phyloP scores from a whole-genome alignment of 495 filamentous ascomycete species.

The Aspergillus conjunctus region DNA sequence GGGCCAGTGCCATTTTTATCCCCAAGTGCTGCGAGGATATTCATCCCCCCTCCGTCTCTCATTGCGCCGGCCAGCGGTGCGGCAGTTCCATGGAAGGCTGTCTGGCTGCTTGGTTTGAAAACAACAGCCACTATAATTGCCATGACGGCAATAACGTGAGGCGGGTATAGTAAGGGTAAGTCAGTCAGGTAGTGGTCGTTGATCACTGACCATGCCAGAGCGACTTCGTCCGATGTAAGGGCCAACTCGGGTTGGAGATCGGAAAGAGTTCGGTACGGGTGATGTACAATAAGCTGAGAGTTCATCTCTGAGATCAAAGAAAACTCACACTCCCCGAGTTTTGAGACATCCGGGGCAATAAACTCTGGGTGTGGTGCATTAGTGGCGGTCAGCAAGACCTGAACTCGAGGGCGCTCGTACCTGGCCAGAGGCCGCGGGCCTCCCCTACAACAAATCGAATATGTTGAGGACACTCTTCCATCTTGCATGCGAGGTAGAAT shows the following conservation, averaged over 20 bases:
- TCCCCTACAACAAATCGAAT: conserved; percentile 86
- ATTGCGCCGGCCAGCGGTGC: conserved; percentile 44
- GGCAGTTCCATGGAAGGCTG: conserved; percentile 44
- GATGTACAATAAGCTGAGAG: conserved; percentile 91
- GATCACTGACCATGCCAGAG: conserved; percentile 82
- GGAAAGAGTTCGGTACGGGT: conserved; percentile 89
- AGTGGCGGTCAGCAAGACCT: conserved; percentile 15
- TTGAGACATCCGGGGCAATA: conserved; percentile 77
- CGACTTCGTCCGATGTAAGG: conserved; percentile 75
- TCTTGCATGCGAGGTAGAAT: conserved; percentile 95
- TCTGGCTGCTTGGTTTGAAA: conserved; percentile 59
- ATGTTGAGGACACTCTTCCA: conserved; percentile 97
- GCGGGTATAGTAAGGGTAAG: conserved; percentile 81
- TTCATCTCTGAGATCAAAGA: conserved; percentile 92
- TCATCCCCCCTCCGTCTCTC: conserved; percentile 41
- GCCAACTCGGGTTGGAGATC: conserved; percentile 69
- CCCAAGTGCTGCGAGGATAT: conserved; percentile 42
- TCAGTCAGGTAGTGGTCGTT: conserved; percentile 98
- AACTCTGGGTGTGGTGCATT: conserved; percentile 60
- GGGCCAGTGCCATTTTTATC: conserved; percentile 40
- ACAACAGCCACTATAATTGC: conserved; percentile 86
- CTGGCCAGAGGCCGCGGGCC: conserved; percentile 84
- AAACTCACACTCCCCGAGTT: conserved; percentile 96
- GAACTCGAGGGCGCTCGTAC: conserved; percentile 42
- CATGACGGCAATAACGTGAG: conserved; percentile 87